Percentiles rank a stretch among this genome's conserved stretches.
Conservation (phyloP, 768 basidiomycete species). For the Trichaptum fuscoviolaceum region DNA sequence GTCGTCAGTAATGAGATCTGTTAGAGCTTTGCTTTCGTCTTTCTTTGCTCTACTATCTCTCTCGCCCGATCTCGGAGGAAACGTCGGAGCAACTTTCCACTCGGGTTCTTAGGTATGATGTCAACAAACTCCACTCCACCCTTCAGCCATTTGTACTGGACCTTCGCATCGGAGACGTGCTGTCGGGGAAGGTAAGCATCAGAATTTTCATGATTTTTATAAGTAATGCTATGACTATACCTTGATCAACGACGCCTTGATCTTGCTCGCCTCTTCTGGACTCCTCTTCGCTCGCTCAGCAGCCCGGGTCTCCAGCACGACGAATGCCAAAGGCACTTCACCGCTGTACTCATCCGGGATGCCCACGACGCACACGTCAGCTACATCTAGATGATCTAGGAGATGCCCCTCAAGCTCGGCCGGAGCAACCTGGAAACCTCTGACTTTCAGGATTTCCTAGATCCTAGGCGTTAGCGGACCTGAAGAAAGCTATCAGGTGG, state of each 20-base stretch:
- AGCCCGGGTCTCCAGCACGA: slow-evolving; percentile 42
- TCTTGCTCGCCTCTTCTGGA: slow-evolving; percentile 27
- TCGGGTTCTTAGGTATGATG: slow-evolving; percentile 28
- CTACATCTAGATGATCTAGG: slow-evolving; percentile 52
- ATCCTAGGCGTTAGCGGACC: background rate
- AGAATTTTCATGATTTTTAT: slow-evolving; percentile 10
- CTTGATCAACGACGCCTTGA: slow-evolving; percentile 50
- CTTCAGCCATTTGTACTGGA: slow-evolving; percentile 33
- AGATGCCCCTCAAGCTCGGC: slow-evolving; percentile 67
- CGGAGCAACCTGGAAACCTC: slow-evolving; percentile 70
- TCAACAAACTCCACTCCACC: slow-evolving; percentile 35
- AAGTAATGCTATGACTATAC: slow-evolving; percentile 27
- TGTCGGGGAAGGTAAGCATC: slow-evolving; percentile 15
- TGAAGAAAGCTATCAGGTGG: background rate
- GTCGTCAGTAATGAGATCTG: too few relatives aligned
- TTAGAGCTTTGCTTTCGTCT: slow-evolving; percentile 1
- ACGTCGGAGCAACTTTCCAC: slow-evolving; percentile 34
- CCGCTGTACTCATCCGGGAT: slow-evolving; percentile 67
- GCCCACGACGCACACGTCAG: slow-evolving; percentile 59
- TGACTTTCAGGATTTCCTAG: slow-evolving; percentile 64
- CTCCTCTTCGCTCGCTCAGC: slow-evolving; percentile 32
- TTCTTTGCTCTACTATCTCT: background rate
- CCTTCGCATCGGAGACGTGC: slow-evolving; percentile 52
- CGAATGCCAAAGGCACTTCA: slow-evolving; percentile 66
- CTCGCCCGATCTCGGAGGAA: background rate